Conservation (phyloP, 2,329 filamentous ascomycete species). For the Penicillium glabrum region DNA sequence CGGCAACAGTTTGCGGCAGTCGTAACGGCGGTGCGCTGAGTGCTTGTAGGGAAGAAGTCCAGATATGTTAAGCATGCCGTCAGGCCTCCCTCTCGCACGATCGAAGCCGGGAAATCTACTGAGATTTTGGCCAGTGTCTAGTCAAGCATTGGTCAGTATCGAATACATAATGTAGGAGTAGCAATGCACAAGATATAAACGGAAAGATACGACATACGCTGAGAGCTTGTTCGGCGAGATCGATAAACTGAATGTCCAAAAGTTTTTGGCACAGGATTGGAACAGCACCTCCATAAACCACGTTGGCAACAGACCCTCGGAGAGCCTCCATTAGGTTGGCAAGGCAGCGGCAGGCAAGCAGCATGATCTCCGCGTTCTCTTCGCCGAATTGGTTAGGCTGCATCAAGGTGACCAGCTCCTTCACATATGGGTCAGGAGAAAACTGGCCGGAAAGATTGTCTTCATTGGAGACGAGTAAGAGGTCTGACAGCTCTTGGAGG, state of each 20-base stretch:
- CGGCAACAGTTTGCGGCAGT: constrained; percentile 98
- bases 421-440: constrained; percentile 89
- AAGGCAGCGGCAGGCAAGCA: constrained; percentile 90
- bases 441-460: constrained; percentile 96
- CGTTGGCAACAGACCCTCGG: constrained; percentile 86
- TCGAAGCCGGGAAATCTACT: constrained; percentile 88
- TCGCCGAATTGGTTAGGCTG: constrained; percentile 82
- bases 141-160: neutral
- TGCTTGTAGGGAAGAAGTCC: constrained; percentile 97
- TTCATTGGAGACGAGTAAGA: constrained; percentile 91
- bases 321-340: constrained; percentile 98
- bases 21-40: constrained; percentile 92
- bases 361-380: constrained; percentile 95
- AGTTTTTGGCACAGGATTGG: constrained; percentile 93
- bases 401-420: constrained; percentile 90
- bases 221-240: constrained; percentile 92
- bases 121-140: constrained; percentile 95
- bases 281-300: constrained; percentile 96
- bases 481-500: constrained; percentile 87
- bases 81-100: constrained; percentile 91
- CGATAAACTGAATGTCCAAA: constrained; percentile 94
- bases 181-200: neutral
- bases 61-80: constrained; percentile 95
- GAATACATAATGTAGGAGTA: neutral
- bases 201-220: constrained; percentile 56